Conservation (phyloP, 306 rosid genomes). For the Dryas octopetala region DNA sequence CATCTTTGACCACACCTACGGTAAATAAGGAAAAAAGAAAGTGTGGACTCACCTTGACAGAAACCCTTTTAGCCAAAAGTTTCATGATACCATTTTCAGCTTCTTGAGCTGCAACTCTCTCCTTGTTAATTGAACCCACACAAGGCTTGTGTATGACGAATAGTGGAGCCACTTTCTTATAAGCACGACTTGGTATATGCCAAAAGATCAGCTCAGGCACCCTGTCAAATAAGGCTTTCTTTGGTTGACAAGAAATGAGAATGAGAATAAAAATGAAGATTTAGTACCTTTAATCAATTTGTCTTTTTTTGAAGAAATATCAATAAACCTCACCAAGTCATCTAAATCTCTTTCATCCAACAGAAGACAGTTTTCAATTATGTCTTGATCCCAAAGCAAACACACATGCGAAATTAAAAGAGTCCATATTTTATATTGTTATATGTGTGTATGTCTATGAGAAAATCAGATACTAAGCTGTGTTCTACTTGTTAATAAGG, state of each 20-base stretch:
- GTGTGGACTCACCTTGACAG: conserved; percentile 61
- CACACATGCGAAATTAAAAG: not conserved
- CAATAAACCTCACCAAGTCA: not conserved
- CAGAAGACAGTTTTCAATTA: not conserved
- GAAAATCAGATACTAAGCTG: not conserved
- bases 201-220: conserved; percentile 83
- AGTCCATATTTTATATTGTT: not conserved
- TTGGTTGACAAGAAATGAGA: conserved; percentile 17
- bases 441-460: no score
- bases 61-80: conserved; percentile 54
- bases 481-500: not conserved
- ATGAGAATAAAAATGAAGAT: not conserved
- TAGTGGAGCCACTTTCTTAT: conserved; percentile 59
- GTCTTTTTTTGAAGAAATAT: not conserved
- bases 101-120: conserved; percentile 73
- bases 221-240: conserved; percentile 38
- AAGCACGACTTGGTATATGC: conserved; percentile 85
- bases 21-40: not conserved
- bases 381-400: not conserved
- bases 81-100: conserved; percentile 72
- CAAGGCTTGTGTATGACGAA: conserved; percentile 58
- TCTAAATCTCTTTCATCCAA: not conserved
- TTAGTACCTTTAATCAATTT: not conserved
- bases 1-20: not conserved
- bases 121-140: conserved; percentile 77